phyloP scores from a whole-genome alignment of 1,284 basidiomycete species.

The Naganishia liquefaciens region DNA sequence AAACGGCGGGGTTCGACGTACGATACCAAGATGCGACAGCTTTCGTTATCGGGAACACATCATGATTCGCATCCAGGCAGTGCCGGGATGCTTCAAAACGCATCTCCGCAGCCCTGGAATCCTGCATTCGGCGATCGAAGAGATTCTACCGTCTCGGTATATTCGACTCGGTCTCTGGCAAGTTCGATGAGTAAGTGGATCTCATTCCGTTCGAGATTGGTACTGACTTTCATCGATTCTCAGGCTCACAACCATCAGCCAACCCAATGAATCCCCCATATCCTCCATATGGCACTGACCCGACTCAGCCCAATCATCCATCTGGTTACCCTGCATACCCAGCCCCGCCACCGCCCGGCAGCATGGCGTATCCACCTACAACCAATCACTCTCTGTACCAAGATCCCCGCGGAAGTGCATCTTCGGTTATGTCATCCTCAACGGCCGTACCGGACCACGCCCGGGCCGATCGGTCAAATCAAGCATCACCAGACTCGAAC shows the following conservation, averaged over 20 bases:
- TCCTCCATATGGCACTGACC: constrained; percentile 40
- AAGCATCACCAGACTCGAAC: background rate
- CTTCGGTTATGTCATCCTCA: constrained; percentile 20
- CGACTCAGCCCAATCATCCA: constrained; percentile 29
- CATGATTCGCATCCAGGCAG: constrained; percentile 4
- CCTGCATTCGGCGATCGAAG: constrained; percentile 59
- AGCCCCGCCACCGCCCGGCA: background rate
- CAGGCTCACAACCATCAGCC: constrained; percentile 30
- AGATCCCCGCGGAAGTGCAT: constrained; percentile 10
- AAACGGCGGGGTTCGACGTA: constrained; percentile 31
- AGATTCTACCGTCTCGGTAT: constrained; percentile 68
- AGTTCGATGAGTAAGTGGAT: constrained; percentile 49
- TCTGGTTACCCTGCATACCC: constrained; percentile 7
- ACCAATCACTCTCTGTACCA: constrained; percentile 12
- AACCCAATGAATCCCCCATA: constrained; percentile 36
- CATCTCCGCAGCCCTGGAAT: constrained; percentile 16
- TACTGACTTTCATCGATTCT: background rate
- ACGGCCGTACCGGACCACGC: constrained; percentile 13
- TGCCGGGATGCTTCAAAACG: background rate
- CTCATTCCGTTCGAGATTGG: background rate
- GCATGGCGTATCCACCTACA: constrained; percentile 1
- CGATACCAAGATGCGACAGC: constrained; percentile 29
- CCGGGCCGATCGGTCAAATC: constrained; percentile 1
- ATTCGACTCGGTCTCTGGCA: constrained; percentile 64
- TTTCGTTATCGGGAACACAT: constrained; percentile 19